Evolutionary conservation across 768 basidiomycete species (phyloP).

Genomic region (Megacollybia marginata): DNA sequence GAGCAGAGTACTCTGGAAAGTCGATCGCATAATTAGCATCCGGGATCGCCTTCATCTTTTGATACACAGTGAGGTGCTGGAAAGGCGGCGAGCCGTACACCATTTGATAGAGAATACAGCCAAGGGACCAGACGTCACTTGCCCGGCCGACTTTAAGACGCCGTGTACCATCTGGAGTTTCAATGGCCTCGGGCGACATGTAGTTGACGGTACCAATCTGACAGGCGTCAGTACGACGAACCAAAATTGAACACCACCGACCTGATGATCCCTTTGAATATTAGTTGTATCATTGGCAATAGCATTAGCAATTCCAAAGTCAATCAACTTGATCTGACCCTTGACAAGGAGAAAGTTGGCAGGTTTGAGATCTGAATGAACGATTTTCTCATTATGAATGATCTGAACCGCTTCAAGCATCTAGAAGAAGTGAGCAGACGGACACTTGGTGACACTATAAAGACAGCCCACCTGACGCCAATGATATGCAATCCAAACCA

Average conservation of each 20-base stretch:
- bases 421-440: constrained; percentile 30
- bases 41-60: constrained; percentile 94
- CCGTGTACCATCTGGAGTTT: constrained; percentile 78
- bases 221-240: neutral
- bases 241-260: constrained; percentile 19
- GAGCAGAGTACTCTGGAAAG: constrained; percentile 68
- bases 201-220: constrained; percentile 97
- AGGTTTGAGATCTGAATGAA: constrained; percentile 96
- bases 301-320: constrained; percentile 99
- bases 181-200: constrained; percentile 98
- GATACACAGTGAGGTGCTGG: constrained; percentile 70
- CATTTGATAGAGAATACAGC: constrained; percentile 98
- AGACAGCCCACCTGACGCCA: constrained; percentile 80
- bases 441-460: neutral
- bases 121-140: constrained; percentile 96
- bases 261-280: constrained; percentile 94
- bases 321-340: constrained; percentile 93
- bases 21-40: constrained; percentile 69
- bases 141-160: constrained; percentile 92
- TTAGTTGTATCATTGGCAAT: constrained; percentile 99
- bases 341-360: constrained; percentile 97
- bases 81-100: constrained; percentile 93
- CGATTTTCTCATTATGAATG: constrained; percentile 97
- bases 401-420: constrained; percentile 99
- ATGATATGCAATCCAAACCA: constrained; percentile 92